These are phyloP conservation scores for Russula abietina DNA, from an alignment of 768 basidiomycete species.

Conservation along the genomic window DNA sequence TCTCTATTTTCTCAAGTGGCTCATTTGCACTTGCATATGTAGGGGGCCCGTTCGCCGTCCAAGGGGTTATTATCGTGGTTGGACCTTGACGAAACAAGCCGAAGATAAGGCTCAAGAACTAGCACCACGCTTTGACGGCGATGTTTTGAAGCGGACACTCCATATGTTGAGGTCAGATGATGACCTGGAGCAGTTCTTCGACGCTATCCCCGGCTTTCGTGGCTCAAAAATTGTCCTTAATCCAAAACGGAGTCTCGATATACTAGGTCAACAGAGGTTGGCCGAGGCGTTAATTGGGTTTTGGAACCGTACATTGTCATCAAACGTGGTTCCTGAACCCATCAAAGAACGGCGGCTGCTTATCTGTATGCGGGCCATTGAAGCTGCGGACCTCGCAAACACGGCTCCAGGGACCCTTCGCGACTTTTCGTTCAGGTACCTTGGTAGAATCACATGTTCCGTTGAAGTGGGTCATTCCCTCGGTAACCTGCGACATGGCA, in stretches of 20 bases:
- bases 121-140: background rate
- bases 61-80: no score
- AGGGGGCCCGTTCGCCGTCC: no score
- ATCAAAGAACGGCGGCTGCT: background rate
- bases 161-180: background rate
- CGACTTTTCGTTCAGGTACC: no score
- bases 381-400: background rate
- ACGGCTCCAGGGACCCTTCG: background rate
- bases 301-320: background rate
- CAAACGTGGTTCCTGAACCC: background rate
- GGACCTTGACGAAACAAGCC: no score
- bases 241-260: background rate
- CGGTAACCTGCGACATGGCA: no score
- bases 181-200: background rate
- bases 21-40: no score
- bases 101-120: background rate
- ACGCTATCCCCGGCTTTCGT: background rate
- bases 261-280: background rate
- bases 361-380: background rate
- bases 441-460: background rate
- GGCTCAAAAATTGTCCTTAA: background rate
- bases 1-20: no score
- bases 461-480: background rate
- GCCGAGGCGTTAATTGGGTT: background rate
- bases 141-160: background rate